Conservation (phyloP, 495 filamentous ascomycete genomes). For the Penicillium simplicissimum region DNA sequence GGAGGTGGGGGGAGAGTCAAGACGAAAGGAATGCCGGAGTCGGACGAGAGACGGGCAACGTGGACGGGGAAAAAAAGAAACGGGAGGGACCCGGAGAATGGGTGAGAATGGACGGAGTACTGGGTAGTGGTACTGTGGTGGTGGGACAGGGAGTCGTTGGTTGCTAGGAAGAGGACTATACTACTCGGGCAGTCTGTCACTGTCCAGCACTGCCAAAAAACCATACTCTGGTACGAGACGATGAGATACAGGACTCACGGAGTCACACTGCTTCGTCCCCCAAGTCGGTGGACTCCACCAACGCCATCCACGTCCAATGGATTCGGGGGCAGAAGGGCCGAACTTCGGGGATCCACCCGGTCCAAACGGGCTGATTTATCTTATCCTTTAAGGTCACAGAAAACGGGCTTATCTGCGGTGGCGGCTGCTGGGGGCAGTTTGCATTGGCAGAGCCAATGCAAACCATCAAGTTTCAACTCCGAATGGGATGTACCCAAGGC, state of each 20-base stretch:
- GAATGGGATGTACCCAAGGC: no score
- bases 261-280: no score
- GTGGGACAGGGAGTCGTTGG: no score
- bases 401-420: slow-evolving; percentile 37
- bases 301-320: no score
- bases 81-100: slow-evolving; percentile 8
- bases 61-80: slow-evolving; percentile 17
- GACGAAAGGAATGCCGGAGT: slow-evolving; percentile 32
- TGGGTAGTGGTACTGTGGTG: background rate
- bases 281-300: no score
- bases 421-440: slow-evolving; percentile 18
- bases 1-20: slow-evolving; percentile 18
- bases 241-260: no score
- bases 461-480: no score
- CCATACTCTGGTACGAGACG: background rate
- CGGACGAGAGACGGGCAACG: slow-evolving; percentile 32
- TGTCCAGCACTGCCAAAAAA: background rate
- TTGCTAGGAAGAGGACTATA: no score
- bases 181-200: background rate
- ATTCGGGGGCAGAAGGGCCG: slow-evolving; percentile 34
- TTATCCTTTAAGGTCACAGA: slow-evolving; percentile 46
- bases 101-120: background rate
- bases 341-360: slow-evolving; percentile 35
- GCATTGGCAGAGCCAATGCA: background rate
- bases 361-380: slow-evolving; percentile 24